Percentiles rank a stretch among this genome's conserved stretches.
These are phyloP conservation scores for Rhodocollybia butyracea DNA, from an alignment of 768 basidiomycete species.

Conservation along the genomic window DNA sequence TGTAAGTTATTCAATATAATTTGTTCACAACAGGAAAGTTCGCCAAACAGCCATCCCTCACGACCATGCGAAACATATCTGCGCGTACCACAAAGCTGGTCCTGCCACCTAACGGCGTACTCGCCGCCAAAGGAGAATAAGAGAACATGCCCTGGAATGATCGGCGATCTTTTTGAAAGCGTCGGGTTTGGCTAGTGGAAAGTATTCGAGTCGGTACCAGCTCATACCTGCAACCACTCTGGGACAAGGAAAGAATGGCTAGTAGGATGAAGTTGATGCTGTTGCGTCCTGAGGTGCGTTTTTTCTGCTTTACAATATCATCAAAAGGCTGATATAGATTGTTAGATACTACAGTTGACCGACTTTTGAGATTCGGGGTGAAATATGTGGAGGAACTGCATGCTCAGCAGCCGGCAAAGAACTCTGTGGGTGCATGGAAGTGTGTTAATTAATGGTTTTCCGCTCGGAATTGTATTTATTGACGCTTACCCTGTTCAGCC, in stretches of 20 bases:
- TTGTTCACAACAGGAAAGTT: slow-evolving; percentile 81
- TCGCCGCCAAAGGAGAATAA: slow-evolving; percentile 86
- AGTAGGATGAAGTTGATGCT: slow-evolving; percentile 99
- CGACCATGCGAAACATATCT: slow-evolving; percentile 78
- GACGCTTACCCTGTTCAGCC: slow-evolving; percentile 43
- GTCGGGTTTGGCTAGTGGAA: slow-evolving; percentile 91
- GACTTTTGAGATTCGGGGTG: slow-evolving; percentile 98
- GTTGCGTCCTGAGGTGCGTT: slow-evolving; percentile 90
- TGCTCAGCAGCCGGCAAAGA: slow-evolving; percentile 83
- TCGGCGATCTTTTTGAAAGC: slow-evolving; percentile 96
- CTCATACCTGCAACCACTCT: slow-evolving; percentile 96
- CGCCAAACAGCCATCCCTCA: slow-evolving; percentile 83
- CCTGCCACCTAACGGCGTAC: slow-evolving; percentile 77
- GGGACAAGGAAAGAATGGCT: slow-evolving; percentile 97
- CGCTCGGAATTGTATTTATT: not conserved
- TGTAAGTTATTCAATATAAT: slow-evolving; percentile 27
- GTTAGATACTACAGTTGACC: too few relatives aligned
- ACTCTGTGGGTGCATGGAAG: slow-evolving; percentile 92
- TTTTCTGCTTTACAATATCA: slow-evolving; percentile 4
- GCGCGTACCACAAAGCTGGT: slow-evolving; percentile 87
- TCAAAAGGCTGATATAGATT: too few relatives aligned
- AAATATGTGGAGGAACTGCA: slow-evolving; percentile 97
- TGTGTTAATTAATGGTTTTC: slow-evolving; percentile 37
- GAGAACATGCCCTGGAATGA: slow-evolving; percentile 96
- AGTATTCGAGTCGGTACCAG: slow-evolving; percentile 95